These are phyloP conservation scores for Stagonosporopsis cucurbitacearum DNA, from an alignment of 2,329 filamentous ascomycete genomes.

Conservation along the genomic window DNA sequence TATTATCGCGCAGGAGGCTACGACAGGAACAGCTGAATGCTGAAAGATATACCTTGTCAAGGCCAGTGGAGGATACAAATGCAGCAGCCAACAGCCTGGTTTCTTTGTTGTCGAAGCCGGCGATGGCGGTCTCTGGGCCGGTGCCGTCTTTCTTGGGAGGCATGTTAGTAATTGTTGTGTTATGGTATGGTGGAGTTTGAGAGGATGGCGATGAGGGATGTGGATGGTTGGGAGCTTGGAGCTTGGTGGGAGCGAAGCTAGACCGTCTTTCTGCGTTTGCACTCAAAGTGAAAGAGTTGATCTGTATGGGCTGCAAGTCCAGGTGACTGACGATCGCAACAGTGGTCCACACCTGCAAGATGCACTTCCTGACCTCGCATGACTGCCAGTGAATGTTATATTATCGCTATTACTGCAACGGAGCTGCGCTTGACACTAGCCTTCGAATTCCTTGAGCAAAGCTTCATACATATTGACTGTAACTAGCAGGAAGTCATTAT, in stretches of 20 bases:
- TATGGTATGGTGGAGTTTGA: not conserved
- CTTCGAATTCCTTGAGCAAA: too few species aligned
- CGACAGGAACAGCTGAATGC: not conserved
- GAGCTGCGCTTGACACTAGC: too few species aligned
- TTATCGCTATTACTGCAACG: too few species aligned
- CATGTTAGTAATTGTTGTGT: slow-evolving; percentile 20
- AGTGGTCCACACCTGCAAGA: too few species aligned
- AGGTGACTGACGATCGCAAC: slow-evolving; percentile 11
- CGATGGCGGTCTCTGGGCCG: slow-evolving; percentile 11
- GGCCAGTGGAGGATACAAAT: slow-evolving; percentile 32
- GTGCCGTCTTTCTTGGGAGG: slow-evolving; percentile 31
- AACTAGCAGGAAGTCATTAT: not conserved
- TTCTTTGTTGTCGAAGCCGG: slow-evolving; percentile 33
- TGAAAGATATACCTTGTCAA: slow-evolving; percentile 35
- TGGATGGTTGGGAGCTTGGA: not conserved
- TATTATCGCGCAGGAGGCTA: not conserved
- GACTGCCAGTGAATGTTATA: too few species aligned
- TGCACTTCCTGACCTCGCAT: too few species aligned
- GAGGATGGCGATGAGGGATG: not conserved
- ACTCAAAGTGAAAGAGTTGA: slow-evolving; percentile 4
- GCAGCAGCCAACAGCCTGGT: slow-evolving; percentile 42
- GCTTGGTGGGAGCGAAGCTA: not conserved
- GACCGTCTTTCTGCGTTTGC: not conserved
- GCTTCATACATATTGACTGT: not conserved
- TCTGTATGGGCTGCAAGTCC: not conserved